A percentile compares a stretch with the other conserved stretches of the same genome.
These are phyloP conservation scores for Lachnellula occidentalis DNA, from an alignment of 2,329 filamentous ascomycete genomes.

Conservation along the genomic window DNA sequence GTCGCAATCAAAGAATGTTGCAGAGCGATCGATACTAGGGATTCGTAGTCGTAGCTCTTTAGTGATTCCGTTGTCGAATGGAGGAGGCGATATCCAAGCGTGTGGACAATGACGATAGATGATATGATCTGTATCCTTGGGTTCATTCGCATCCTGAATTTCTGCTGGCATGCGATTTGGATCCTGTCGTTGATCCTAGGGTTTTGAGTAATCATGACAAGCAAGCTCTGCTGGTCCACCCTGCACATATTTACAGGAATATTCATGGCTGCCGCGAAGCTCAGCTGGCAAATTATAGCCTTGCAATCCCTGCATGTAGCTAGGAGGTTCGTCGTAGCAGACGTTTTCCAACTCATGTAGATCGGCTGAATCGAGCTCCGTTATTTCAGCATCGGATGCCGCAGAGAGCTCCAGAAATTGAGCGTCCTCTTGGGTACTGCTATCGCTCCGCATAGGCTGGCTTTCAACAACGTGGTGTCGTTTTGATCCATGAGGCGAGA, in stretches of 20 bases:
- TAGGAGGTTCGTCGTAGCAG: not conserved
- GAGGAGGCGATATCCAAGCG: not conserved
- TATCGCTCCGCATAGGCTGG: not conserved
- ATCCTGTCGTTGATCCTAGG: not conserved
- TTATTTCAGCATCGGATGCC: not conserved
- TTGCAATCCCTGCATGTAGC: not conserved
- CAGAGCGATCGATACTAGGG: not conserved
- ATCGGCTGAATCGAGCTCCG: not conserved
- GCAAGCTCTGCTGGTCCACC: not conserved
- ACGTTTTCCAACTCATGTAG: not conserved
- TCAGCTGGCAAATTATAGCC: not conserved
- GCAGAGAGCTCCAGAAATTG: not conserved
- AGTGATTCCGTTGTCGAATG: not conserved
- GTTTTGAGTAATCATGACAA: not conserved
- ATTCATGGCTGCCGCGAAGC: not conserved
- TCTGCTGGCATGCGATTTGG: not conserved
- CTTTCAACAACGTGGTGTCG: not conserved
- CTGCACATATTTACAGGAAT: not conserved
- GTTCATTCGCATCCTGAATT: not conserved
- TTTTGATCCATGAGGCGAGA: not conserved
- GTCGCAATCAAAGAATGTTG: not conserved
- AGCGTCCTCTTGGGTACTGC: not conserved
- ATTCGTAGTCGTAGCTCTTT: not conserved
- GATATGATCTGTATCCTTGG: not conserved
- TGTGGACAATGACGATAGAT: not conserved